Conservation (phyloP, 163 green algal genomes). For the Volvox carteri region DNA sequence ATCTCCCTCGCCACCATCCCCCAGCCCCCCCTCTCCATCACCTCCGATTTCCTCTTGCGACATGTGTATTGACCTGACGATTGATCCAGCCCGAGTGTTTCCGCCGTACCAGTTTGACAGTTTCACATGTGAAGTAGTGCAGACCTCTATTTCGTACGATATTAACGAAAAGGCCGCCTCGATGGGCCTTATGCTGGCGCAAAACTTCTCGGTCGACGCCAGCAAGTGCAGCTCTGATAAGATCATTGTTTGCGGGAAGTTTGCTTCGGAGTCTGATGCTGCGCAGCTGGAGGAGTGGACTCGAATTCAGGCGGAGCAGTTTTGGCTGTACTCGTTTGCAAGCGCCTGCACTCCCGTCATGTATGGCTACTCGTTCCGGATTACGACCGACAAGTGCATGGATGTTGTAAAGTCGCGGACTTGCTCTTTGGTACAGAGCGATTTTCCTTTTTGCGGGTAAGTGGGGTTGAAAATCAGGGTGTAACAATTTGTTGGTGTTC, state of each 20-base stretch:
- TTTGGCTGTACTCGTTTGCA: not conserved
- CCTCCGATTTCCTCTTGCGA: not conserved
- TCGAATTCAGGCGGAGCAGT: not conserved
- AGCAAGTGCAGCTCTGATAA: not conserved
- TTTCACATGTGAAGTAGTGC: not conserved
- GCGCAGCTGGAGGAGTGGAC: not conserved
- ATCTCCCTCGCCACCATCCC: not conserved
- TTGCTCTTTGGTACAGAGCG: not conserved
- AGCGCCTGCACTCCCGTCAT: not conserved
- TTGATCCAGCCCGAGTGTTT: not conserved
- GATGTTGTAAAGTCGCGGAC: too few species aligned
- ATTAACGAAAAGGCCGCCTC: not conserved
- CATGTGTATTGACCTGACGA: not conserved
- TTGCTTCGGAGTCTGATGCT: not conserved
- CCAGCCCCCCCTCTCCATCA: not conserved
- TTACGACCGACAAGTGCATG: not conserved
- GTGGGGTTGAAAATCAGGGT: not conserved
- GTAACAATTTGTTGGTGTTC: not conserved
- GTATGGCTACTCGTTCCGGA: not conserved
- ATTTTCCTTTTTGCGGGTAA: conserved; percentile 3
- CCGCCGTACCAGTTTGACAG: not conserved
- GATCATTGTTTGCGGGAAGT: not conserved
- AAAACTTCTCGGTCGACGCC: not conserved
- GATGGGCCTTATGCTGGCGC: not conserved
- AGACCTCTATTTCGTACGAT: not conserved